Evolutionary conservation across 176 grass and related monocot species (phyloP), one percentile per base, ranked within the genome.

Genomic region (Rhynchospora breviuscula): DNA sequence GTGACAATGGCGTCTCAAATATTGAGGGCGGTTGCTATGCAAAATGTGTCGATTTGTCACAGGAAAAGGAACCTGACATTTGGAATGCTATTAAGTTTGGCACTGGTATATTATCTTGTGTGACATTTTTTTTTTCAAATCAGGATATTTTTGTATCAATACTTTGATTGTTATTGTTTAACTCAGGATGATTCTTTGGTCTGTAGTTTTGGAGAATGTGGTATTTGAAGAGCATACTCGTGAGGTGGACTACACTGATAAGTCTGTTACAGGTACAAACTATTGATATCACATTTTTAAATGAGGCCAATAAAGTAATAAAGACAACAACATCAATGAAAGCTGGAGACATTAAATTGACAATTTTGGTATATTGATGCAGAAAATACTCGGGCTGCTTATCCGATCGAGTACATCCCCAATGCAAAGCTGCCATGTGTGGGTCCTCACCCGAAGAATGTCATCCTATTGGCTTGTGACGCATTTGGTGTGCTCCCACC

Each of bases 31-130:
- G 96, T 13, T 99, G 96, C 78, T 99, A 99, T 63, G 96, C 96
- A 57, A 99, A 99, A 84, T 99, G 96, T 84, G 92, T 99, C 31
- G 93, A 93, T 71, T 79, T 99, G 18, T 93, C 91, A 0, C 61
- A 17, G 70, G 93, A 99, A 83, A 99, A 99, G 89, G 96, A 99
- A 4, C 96, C 96, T 86, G 96, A 99, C 26, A 99, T 99, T 44
- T 99, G 93, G 91, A 99, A 99, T 48, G 96, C 96, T 84, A 95
- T 99, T 72, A 99, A 99, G 85, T 99, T 99, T 63, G 96, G 96
- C 82, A 93, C 96, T 29, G 96, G 96, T 95, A 86, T 81, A 33
- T 65, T 35, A 11, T 25, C 62, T n/a, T 18, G 54, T 67, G 19
- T 26, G 52, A 14, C 85, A 8, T 1, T 67, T 60, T 11, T 8